Percentiles rank a stretch among this genome's conserved stretches.
These are phyloP conservation scores for Metschnikowia reukaufii DNA, from an alignment of 805 yeast species.

Conservation along the genomic window DNA sequence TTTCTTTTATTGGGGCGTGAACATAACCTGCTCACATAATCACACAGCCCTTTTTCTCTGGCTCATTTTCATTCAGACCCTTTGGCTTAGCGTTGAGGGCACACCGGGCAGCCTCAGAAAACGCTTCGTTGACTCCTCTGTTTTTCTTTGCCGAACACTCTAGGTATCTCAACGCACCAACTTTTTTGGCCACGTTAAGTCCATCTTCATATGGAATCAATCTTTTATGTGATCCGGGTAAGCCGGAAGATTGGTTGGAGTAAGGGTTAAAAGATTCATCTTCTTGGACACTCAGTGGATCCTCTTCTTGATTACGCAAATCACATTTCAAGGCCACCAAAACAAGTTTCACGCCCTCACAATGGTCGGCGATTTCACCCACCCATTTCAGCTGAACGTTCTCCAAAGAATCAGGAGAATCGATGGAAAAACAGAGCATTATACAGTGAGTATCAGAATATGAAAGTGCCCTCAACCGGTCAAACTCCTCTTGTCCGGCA, in stretches of 20 bases:
- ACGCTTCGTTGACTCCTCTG: conserved; percentile 98
- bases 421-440: conserved; percentile 94
- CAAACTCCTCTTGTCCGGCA: conserved; percentile 98
- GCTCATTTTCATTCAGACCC: conserved; percentile 57
- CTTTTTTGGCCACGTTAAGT: conserved; percentile 82
- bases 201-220: conserved; percentile 92
- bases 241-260: conserved; percentile 30
- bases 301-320: conserved; percentile 64
- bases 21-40: conserved; percentile 28
- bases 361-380: conserved; percentile 93
- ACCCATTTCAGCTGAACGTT: conserved; percentile 97
- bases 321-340: conserved; percentile 95
- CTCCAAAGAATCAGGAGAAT: conserved; percentile 89
- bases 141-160: conserved; percentile 97
- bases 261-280: conserved; percentile 36
- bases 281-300: conserved; percentile 24
- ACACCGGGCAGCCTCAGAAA: conserved; percentile 97
- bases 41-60: conserved; percentile 40
- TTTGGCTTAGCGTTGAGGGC: conserved; percentile 88
- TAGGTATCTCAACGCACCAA: conserved; percentile 91
- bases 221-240: conserved; percentile 43
- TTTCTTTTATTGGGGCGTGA: not conserved
- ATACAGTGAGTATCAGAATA: conserved; percentile 96
- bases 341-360: conserved; percentile 93
- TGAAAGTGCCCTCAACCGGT: conserved; percentile 85